A percentile compares a stretch with the other conserved stretches of the same genome.
Conservation (phyloP, 192 early-diverging fungal species). For the Phlyctochytrium arcticum region DNA sequence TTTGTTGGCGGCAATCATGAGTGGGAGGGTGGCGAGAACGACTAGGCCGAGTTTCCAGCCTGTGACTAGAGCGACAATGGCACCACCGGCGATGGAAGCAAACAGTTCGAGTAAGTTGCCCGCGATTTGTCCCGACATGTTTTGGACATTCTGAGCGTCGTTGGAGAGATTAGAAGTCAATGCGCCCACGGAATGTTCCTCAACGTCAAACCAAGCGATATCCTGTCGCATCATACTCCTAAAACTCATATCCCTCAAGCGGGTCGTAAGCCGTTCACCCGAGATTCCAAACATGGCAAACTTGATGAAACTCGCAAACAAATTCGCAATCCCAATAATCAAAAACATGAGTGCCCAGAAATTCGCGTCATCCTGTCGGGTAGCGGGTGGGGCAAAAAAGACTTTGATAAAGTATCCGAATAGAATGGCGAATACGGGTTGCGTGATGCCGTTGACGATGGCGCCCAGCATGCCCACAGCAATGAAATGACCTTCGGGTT, state of each 20-base stretch:
- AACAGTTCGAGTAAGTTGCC: constrained; percentile 49
- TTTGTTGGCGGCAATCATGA: constrained; percentile 33
- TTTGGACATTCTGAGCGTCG: constrained; percentile 60
- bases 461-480: constrained; percentile 57
- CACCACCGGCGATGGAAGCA: constrained; percentile 39
- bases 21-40: constrained; percentile 32
- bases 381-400: constrained; percentile 9
- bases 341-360: constrained; percentile 59
- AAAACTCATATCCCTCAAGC: constrained; percentile 62
- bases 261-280: constrained; percentile 68
- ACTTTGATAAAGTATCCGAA: constrained; percentile 36
- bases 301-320: constrained; percentile 51
- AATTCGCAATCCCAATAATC: constrained; percentile 55
- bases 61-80: constrained; percentile 46
- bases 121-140: constrained; percentile 42
- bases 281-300: constrained; percentile 57
- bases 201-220: constrained; percentile 78
- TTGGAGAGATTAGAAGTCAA: constrained; percentile 78
- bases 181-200: constrained; percentile 52
- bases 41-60: constrained; percentile 88
- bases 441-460: constrained; percentile 64
- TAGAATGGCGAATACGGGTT: constrained; percentile 73
- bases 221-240: constrained; percentile 77
- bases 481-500: constrained; percentile 37
- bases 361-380: constrained; percentile 28